phyloP scores from a whole-genome alignment of 768 basidiomycete species.

The Mycena olivaceomarginata region DNA sequence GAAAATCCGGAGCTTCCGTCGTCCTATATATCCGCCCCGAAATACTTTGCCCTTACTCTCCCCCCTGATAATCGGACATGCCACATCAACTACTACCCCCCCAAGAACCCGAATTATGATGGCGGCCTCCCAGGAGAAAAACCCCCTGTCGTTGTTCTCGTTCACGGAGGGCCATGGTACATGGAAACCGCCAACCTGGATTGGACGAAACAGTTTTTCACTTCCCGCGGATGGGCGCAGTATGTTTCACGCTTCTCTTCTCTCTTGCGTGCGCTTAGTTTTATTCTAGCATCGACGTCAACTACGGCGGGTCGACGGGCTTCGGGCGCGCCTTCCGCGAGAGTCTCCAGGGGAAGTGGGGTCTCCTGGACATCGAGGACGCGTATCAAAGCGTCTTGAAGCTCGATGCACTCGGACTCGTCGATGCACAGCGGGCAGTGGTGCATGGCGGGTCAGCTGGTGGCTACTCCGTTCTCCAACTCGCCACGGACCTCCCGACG shows the following conservation, averaged over 20 bases:
- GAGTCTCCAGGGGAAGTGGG: slow-evolving; percentile 74
- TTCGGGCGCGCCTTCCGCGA: slow-evolving; percentile 30
- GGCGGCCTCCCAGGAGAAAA: slow-evolving; percentile 59
- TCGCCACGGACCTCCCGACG: slow-evolving; percentile 54
- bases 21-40: not conserved
- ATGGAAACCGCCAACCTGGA: slow-evolving; percentile 58
- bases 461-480: slow-evolving; percentile 71
- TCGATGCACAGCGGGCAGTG: slow-evolving; percentile 69
- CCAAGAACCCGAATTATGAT: slow-evolving; percentile 67
- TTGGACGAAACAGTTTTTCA: slow-evolving; percentile 67
- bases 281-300: slow-evolving; percentile 2
- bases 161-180: slow-evolving; percentile 75
- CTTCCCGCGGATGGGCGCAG: slow-evolving; percentile 67
- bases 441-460: slow-evolving; percentile 76
- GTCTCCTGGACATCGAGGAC: slow-evolving; percentile 73
- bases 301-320: slow-evolving; percentile 19
- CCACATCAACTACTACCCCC: slow-evolving; percentile 70
- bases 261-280: not conserved
- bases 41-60: slow-evolving; percentile 19
- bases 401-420: slow-evolving; percentile 59
- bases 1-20: slow-evolving; percentile 4
- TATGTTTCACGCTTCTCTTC: not conserved
- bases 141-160: slow-evolving; percentile 70
- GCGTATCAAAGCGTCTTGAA: slow-evolving; percentile 62
- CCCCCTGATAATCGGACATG: slow-evolving; percentile 55